Evolutionary conservation across 495 filamentous ascomycete species (phyloP).

Genomic region (Xylaria curta): DNA sequence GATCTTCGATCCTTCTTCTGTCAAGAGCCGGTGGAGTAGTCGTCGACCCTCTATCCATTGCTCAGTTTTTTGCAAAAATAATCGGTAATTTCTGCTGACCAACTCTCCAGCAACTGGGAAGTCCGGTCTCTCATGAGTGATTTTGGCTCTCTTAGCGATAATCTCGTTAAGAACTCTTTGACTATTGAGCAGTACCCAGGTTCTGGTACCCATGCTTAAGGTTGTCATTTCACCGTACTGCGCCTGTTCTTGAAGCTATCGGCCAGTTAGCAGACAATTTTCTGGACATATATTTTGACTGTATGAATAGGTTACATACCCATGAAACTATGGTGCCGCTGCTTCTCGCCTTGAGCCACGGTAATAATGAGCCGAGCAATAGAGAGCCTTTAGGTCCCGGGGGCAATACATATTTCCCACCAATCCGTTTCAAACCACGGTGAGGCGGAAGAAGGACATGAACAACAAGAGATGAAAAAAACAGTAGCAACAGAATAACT

Average conservation of each 20-base stretch:
- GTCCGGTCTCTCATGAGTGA: slow-evolving; percentile 44
- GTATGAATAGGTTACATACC: slow-evolving; percentile 13
- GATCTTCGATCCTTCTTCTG: slow-evolving; percentile 36
- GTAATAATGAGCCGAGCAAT: slow-evolving; percentile 35
- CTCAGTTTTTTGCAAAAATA: slow-evolving; percentile 39
- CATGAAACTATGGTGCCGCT: not conserved
- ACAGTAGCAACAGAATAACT: not conserved
- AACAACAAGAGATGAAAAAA: not conserved
- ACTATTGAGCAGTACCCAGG: slow-evolving; percentile 48
- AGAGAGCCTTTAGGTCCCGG: slow-evolving; percentile 35
- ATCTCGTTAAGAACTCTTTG: slow-evolving; percentile 43
- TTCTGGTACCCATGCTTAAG: slow-evolving; percentile 43
- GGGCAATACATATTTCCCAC: slow-evolving; percentile 35
- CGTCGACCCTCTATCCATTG: slow-evolving; percentile 44
- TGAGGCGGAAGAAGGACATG: slow-evolving; percentile 12
- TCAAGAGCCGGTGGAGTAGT: slow-evolving; percentile 46
- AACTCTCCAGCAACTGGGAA: slow-evolving; percentile 47
- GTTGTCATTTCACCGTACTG: slow-evolving; percentile 48
- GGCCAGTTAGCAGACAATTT: not conserved
- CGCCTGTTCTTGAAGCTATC: slow-evolving; percentile 8
- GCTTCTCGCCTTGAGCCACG: slow-evolving; percentile 21
- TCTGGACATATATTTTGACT: not conserved
- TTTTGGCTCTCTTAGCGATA: slow-evolving; percentile 41
- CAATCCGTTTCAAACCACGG: not conserved
- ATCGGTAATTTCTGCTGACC: slow-evolving; percentile 41